phyloP scores from a whole-genome alignment of 352 stramenopile species.

The Phytophthora megakarya region DNA sequence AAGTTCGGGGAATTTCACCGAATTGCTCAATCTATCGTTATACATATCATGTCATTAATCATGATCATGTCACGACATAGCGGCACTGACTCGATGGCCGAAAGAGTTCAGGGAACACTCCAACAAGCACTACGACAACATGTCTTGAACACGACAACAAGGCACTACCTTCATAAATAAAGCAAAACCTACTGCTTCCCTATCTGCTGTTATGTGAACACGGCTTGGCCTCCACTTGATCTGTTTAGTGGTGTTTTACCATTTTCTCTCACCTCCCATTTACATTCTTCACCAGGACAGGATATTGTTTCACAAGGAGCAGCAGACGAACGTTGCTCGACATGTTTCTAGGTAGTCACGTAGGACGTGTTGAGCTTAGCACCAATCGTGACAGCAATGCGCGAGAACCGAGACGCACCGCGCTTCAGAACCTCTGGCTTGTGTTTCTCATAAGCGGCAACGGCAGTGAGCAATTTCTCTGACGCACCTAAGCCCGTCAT shows the following conservation, averaged over 20 bases:
- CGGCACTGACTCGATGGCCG: constrained; percentile 16
- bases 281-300: constrained; percentile 7
- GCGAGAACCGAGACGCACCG: constrained; percentile 59
- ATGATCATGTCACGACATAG: too few species aligned
- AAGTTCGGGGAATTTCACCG: too few species aligned
- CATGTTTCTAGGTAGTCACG: constrained; percentile 44
- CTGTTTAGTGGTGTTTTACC: constrained; percentile 15
- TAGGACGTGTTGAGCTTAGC: constrained; percentile 82
- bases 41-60: too few species aligned
- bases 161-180: constrained; percentile 35
- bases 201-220: constrained; percentile 23
- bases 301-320: constrained; percentile 5
- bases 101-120: background rate
- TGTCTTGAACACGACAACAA: constrained; percentile 22
- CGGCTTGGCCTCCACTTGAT: constrained; percentile 15
- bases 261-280: constrained; percentile 8
- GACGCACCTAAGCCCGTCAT: constrained; percentile 74
- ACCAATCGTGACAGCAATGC: constrained; percentile 74
- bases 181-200: constrained; percentile 34
- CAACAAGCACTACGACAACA: background rate
- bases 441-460: constrained; percentile 84
- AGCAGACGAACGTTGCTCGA: background rate
- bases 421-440: constrained; percentile 80
- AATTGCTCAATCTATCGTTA: too few species aligned
- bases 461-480: constrained; percentile 78